A percentile compares a stretch with the other conserved stretches of the same genome.
phyloP scores from a whole-genome alignment of 2,329 filamentous ascomycete species.

The Zasmidium cellare region DNA sequence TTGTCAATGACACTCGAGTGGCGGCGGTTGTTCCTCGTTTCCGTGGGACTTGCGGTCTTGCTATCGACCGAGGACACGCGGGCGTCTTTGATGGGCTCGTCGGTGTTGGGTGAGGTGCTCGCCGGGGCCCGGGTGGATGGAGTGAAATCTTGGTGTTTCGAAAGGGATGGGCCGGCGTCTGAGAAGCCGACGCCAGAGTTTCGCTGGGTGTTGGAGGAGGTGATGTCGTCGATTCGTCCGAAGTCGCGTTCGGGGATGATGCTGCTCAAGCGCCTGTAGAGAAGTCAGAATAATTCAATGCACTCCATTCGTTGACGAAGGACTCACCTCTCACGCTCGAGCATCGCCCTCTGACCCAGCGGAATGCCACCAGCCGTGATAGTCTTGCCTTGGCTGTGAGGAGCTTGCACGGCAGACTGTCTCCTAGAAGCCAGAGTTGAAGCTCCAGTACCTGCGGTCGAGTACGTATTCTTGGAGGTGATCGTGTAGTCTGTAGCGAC shows the following conservation, averaged over 20 bases:
- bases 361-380: slow-evolving; percentile 8
- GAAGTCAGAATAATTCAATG: too few species aligned
- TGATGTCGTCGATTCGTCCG: background rate
- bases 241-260: background rate
- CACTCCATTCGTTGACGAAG: too few species aligned
- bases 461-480: slow-evolving; percentile 2
- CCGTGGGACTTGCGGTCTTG: background rate
- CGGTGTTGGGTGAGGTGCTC: background rate
- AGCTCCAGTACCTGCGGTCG: slow-evolving; percentile 6
- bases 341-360: background rate
- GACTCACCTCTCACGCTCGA: slow-evolving; percentile 1
- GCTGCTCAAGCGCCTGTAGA: background rate
- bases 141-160: background rate
- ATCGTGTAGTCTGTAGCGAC: slow-evolving; percentile 6
- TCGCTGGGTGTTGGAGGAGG: background rate
- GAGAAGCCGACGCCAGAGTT: background rate
- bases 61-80: background rate
- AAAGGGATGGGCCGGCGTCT: background rate
- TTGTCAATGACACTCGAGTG: background rate
- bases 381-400: background rate
- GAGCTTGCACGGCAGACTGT: background rate
- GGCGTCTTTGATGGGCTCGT: background rate
- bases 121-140: background rate
- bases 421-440: slow-evolving; percentile 3
- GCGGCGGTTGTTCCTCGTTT: background rate